Conservation (phyloP, 805 yeast species). For the Limtongozyma cylindracea region DNA sequence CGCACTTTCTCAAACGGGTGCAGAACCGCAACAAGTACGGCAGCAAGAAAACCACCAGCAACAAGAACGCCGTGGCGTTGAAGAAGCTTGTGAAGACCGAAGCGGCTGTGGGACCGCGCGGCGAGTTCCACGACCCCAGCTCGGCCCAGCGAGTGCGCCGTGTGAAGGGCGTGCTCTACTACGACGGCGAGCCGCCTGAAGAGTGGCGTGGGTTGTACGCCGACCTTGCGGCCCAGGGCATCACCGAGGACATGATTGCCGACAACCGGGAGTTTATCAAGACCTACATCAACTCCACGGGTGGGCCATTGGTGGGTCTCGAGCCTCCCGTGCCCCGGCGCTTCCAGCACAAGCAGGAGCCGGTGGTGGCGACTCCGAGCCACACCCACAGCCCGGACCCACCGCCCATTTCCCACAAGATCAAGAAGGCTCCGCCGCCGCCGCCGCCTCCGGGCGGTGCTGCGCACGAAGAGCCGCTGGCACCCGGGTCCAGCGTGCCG, state of each 20-base stretch:
- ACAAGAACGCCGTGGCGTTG: conserved; percentile 72
- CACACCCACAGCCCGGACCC: too few relatives aligned
- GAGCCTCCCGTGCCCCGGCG: conserved; percentile 71
- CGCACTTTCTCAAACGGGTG: conserved; percentile 63
- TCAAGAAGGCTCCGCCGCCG: conserved; percentile 1
- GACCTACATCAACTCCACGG: conserved; percentile 45
- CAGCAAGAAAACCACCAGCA: conserved; percentile 62
- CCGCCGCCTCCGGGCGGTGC: neutral
- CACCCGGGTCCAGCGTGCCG: too few relatives aligned
- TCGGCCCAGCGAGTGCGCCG: conserved; percentile 30
- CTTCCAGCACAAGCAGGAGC: too few relatives aligned
- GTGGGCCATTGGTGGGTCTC: conserved; percentile 59
- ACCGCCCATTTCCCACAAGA: too few relatives aligned
- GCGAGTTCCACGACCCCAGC: conserved; percentile 21
- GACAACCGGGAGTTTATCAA: conserved; percentile 67
- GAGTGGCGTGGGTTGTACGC: conserved; percentile 62
- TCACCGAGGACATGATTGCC: conserved; percentile 72
- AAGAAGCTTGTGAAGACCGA: conserved; percentile 11
- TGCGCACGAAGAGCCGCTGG: conserved; percentile 1
- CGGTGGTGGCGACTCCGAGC: too few relatives aligned
- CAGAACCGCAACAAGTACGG: conserved; percentile 57
- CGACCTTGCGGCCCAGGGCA: conserved; percentile 56
- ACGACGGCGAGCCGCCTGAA: conserved; percentile 59
- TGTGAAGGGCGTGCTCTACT: conserved; percentile 34
- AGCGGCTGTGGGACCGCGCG: conserved; percentile 30